Conservation (phyloP, 768 basidiomycete species). For the Rhodotorula sphaerocarpa region DNA sequence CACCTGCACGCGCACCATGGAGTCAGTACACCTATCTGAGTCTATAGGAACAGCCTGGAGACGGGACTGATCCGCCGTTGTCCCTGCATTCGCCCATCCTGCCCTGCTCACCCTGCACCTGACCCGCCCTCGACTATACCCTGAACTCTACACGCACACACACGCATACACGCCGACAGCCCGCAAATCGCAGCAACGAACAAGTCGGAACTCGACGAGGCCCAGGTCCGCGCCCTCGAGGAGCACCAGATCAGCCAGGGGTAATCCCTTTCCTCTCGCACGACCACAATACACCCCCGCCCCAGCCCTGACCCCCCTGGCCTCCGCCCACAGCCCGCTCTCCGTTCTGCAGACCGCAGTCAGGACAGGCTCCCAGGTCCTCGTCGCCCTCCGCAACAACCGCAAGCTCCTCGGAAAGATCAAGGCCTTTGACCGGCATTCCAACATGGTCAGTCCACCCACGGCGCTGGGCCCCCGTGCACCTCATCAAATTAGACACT, state of each 20-base stretch:
- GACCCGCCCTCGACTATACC: background rate
- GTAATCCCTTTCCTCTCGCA: conserved; percentile 32
- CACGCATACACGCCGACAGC: conserved; percentile 1
- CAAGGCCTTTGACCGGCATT: conserved; percentile 97
- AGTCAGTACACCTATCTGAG: too few relatives aligned
- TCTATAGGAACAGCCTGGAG: too few relatives aligned
- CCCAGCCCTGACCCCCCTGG: background rate
- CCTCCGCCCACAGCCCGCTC: conserved; percentile 54
- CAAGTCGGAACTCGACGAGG: conserved; percentile 94
- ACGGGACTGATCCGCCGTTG: too few relatives aligned
- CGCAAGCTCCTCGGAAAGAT: conserved; percentile 63
- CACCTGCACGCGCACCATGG: too few relatives aligned
- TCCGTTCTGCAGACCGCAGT: conserved; percentile 96
- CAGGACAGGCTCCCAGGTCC: conserved; percentile 91
- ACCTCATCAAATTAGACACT: background rate
- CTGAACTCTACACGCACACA: background rate
- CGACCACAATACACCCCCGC: background rate
- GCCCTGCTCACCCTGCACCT: background rate
- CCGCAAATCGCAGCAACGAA: conserved; percentile 18
- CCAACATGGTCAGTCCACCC: conserved; percentile 72
- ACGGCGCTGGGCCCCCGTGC: background rate
- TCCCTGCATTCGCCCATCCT: too few relatives aligned
- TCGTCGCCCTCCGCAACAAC: conserved; percentile 95
- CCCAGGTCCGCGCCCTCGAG: conserved; percentile 87
- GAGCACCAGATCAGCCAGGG: conserved; percentile 97